Base-by-base conservation (phyloP, 148 eudicot genomes). In the Vaccinium darrowii region DNA sequence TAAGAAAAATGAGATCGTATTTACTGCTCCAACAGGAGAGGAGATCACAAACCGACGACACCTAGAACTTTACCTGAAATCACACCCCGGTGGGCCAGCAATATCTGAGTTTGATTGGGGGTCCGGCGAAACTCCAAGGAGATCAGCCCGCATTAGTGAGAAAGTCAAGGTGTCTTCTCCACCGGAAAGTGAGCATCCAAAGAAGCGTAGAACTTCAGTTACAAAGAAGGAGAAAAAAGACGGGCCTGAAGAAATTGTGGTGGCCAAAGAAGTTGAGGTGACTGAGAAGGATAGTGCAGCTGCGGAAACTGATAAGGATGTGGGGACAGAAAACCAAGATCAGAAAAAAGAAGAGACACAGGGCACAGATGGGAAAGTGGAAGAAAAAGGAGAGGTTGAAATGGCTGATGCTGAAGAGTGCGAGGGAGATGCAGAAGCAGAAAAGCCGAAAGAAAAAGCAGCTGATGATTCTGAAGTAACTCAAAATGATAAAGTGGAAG, bases 21-120 rank as follows among this genome's bases (percentile, higher is more conserved):
- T 95, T 83, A 92, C 92, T 77, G 87, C 98, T 53, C 98, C 98
- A 78, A 93, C 98, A 43, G 98, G 98, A 2, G 98, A 95, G 86
- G 95, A 94, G 92, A 93, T 95, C 86, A 89, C 87, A 83, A 92
- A 62, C 88, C 90, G 89, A 82, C 92, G 88, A 84, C 94, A 95
- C 84, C 85, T 95, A 88, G 95, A 93, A 27, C 94, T 92, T 80
- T 95, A 94, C 91, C 92, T 95, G 88, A 95, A 94, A 90, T 90
- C 96, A 36, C 91, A 95, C 76, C 93, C 98, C 36, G 94, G 95
- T 27, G 93, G 95, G 50, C 98, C 98, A 12, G 82, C 92, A 50
- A 52, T 87, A 63, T 87, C 93, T 0, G 98, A 95, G 83, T 95
- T 95, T 88, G 98, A 93, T 81, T 95, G 98, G 98, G 91, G 95